Evolutionary conservation across 495 filamentous ascomycete species (phyloP).

Genomic region (Hypoxylon rickii): DNA sequence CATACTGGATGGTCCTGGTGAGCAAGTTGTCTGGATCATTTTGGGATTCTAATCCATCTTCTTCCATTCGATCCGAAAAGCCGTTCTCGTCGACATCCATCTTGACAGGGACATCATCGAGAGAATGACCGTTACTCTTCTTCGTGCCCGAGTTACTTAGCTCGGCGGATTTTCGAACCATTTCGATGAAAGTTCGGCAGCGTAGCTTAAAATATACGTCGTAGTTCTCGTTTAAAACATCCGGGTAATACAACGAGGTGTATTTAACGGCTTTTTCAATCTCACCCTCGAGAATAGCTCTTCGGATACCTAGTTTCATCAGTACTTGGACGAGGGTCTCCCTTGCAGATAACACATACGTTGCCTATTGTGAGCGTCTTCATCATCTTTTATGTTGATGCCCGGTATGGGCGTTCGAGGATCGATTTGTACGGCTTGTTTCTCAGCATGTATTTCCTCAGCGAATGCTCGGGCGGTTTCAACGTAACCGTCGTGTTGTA

Average conservation of each 20-base stretch:
- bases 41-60: constrained; percentile 54
- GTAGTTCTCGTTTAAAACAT: constrained; percentile 80
- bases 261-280: constrained; percentile 87
- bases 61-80: constrained; percentile 55
- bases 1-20: constrained; percentile 76
- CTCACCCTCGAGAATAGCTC: constrained; percentile 89
- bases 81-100: constrained; percentile 66
- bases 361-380: constrained; percentile 87
- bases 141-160: constrained; percentile 51
- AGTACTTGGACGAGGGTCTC: constrained; percentile 19
- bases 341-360: constrained; percentile 55
- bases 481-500: constrained; percentile 96
- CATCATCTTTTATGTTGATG: constrained; percentile 80
- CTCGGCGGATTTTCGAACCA: constrained; percentile 84
- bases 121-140: constrained; percentile 38
- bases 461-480: constrained; percentile 90
- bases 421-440: constrained; percentile 63
- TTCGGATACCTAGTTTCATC: constrained; percentile 69
- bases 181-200: constrained; percentile 93
- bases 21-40: constrained; percentile 39
- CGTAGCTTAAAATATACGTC: constrained; percentile 89
- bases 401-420: constrained; percentile 57
- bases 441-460: constrained; percentile 77
- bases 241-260: constrained; percentile 77
- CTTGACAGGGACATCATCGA: constrained; percentile 70